A percentile compares a stretch with the other conserved stretches of the same genome.
Evolutionary conservation across 371 early-diverging fungal species (phyloP).

Genomic region (Actinomortierella wolfii): DNA sequence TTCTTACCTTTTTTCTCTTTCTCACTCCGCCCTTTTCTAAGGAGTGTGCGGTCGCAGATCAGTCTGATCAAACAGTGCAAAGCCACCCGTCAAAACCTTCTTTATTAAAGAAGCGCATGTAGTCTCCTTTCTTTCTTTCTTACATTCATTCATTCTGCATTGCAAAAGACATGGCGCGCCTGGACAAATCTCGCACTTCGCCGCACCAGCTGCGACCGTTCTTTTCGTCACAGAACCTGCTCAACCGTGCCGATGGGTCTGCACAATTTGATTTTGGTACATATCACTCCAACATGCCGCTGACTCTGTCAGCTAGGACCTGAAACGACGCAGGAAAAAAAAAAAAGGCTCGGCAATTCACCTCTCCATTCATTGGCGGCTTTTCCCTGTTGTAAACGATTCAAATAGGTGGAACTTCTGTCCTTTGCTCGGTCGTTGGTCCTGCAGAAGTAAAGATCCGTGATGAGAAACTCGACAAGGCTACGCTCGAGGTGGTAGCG

Average conservation of each 20-base stretch:
- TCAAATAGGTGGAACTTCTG: conserved; percentile 72
- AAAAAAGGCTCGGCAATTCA: neutral
- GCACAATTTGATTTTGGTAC: conserved; percentile 79
- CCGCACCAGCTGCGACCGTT: conserved; percentile 58
- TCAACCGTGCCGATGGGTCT: conserved; percentile 83
- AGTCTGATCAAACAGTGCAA: no score
- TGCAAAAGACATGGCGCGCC: conserved; percentile 22
- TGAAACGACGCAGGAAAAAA: neutral
- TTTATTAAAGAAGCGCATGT: no score
- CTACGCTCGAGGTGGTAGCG: conserved; percentile 80
- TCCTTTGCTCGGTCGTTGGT: conserved; percentile 85
- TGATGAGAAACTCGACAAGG: conserved; percentile 88
- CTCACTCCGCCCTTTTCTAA: neutral
- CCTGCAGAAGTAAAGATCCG: conserved; percentile 84
- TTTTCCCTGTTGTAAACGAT: neutral
- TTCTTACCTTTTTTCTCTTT: neutral
- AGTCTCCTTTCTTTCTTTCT: neutral
- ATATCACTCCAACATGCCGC: neutral
- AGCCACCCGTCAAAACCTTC: no score
- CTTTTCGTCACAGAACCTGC: conserved; percentile 62
- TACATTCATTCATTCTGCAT: neutral
- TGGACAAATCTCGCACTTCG: conserved; percentile 38
- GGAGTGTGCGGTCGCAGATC: no score
- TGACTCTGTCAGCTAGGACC: no score
- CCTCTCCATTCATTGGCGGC: neutral